Percentiles rank a stretch among this genome's conserved stretches.
Evolutionary conservation across 2,329 filamentous ascomycete species (phyloP).

Genomic region (Coniochaeta prunicola): DNA sequence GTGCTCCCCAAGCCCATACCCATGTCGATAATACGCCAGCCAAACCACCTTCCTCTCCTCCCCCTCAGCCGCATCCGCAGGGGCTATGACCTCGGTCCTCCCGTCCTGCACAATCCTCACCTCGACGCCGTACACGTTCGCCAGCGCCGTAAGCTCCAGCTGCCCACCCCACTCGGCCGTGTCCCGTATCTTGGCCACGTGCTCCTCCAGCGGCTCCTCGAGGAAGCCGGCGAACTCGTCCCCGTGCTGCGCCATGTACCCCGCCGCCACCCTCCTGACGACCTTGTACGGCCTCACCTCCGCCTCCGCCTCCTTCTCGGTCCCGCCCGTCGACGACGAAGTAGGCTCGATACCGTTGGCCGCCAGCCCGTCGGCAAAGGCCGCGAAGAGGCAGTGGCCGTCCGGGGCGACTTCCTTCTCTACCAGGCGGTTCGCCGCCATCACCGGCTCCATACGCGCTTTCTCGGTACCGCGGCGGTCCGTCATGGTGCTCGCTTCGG

Average conservation of each 20-base stretch:
- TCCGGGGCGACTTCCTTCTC: slow-evolving; percentile 82
- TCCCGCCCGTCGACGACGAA: slow-evolving; percentile 5
- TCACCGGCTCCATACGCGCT: slow-evolving; percentile 59
- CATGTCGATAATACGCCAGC: slow-evolving; percentile 92
- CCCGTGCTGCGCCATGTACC: slow-evolving; percentile 65
- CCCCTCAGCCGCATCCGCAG: slow-evolving; percentile 25
- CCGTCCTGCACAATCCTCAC: slow-evolving; percentile 86
- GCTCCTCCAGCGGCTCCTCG: slow-evolving; percentile 68
- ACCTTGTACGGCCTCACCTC: slow-evolving; percentile 47
- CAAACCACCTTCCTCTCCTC: slow-evolving; percentile 59
- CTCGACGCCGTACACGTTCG: slow-evolving; percentile 69
- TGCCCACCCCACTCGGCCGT: slow-evolving; percentile 97
- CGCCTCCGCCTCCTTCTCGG: slow-evolving; percentile 14
- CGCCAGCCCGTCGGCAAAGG: slow-evolving; percentile 76
- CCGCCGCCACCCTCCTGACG: slow-evolving; percentile 65
- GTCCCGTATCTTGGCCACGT: slow-evolving; percentile 69
- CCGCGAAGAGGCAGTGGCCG: slow-evolving; percentile 91
- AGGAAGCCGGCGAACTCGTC: slow-evolving; percentile 84
- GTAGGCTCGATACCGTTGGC: slow-evolving; percentile 33
- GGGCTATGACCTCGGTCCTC: slow-evolving; percentile 62
- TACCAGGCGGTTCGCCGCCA: slow-evolving; percentile 54
- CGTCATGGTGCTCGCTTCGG: slow-evolving; percentile 68
- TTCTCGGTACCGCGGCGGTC: slow-evolving; percentile 66
- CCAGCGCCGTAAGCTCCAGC: slow-evolving; percentile 79
- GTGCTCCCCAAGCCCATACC: slow-evolving; percentile 91